Percentiles rank a stretch among this genome's conserved stretches.
phyloP scores from a whole-genome alignment of 1,284 basidiomycete genomes.

The Naganishia liquefaciens region DNA sequence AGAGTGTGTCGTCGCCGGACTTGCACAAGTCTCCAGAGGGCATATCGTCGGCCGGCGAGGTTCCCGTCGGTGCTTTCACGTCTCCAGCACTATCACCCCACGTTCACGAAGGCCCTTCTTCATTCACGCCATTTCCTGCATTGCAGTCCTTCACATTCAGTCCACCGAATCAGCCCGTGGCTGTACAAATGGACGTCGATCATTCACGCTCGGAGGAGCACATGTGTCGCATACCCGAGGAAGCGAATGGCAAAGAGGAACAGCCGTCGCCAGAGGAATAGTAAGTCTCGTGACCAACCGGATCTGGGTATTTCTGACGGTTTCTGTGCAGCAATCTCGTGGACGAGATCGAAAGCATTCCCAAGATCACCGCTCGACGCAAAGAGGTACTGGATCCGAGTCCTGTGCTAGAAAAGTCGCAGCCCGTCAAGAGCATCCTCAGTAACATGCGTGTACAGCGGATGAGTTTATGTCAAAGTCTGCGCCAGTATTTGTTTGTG shows the following conservation, averaged over 20 bases:
- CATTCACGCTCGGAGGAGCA: background rate
- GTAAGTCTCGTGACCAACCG: background rate
- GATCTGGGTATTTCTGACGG: background rate
- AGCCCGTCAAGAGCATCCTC: constrained; percentile 73
- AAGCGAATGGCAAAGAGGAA: constrained; percentile 1
- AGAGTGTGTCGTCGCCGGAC: constrained; percentile 1
- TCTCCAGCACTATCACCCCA: constrained; percentile 1
- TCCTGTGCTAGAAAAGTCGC: constrained; percentile 63
- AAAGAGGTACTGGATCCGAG: constrained; percentile 57
- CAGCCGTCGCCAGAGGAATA: constrained; percentile 1
- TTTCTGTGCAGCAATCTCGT: constrained; percentile 16
- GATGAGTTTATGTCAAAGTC: constrained; percentile 85
- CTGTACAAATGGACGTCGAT: constrained; percentile 21
- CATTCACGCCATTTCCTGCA: constrained; percentile 16
- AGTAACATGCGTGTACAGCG: constrained; percentile 87
- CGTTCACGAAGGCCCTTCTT: background rate
- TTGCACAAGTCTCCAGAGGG: constrained; percentile 2
- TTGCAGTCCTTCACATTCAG: constrained; percentile 25
- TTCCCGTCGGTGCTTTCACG: constrained; percentile 1
- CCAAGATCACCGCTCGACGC: constrained; percentile 23
- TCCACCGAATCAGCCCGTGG: background rate
- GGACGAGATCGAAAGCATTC: constrained; percentile 27
- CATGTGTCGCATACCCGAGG: constrained; percentile 13
- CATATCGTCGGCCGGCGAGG: constrained; percentile 5
- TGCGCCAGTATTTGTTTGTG: constrained; percentile 86